Percentiles rank a stretch among this genome's conserved stretches.
Conservation (phyloP, 176 grass and related monocot species). For the Puya raimondii region DNA sequence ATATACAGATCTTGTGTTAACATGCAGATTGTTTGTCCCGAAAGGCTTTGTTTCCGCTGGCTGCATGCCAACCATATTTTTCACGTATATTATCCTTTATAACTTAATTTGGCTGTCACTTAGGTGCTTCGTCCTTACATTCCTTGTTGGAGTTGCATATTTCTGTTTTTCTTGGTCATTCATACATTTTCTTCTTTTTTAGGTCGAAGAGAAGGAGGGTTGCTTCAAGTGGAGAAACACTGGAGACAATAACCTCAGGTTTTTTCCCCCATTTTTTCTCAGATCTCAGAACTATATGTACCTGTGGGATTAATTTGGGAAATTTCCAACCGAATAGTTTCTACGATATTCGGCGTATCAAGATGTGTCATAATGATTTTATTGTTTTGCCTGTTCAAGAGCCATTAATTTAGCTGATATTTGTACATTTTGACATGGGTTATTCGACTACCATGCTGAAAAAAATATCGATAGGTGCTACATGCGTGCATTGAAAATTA, state of each 20-base stretch:
- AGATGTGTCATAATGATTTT: too few species aligned
- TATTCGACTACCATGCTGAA: too few species aligned
- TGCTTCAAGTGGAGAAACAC: slow-evolving; percentile 54
- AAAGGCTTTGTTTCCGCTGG: too few species aligned
- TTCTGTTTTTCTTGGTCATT: slow-evolving; percentile 9
- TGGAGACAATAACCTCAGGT: slow-evolving; percentile 46
- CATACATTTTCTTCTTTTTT: not conserved
- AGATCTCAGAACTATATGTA: not conserved
- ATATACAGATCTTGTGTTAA: too few species aligned
- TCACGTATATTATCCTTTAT: not conserved
- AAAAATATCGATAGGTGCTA: too few species aligned
- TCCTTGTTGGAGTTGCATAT: not conserved
- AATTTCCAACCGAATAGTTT: not conserved
- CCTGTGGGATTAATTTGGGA: not conserved
- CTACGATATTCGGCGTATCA: too few species aligned
- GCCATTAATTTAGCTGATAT: too few species aligned
- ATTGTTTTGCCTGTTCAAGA: too few species aligned
- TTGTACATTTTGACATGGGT: too few species aligned
- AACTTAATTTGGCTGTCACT: not conserved
- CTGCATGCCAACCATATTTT: not conserved
- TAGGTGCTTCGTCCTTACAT: not conserved
- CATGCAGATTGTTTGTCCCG: too few species aligned
- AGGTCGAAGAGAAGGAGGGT: slow-evolving; percentile 93
- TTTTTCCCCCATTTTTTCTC: not conserved
- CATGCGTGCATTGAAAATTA: too few species aligned